Evolutionary conservation across 2,329 filamentous ascomycete genomes (phyloP), one percentile per base, ranked within the genome.

Genomic region (Mycosphaerella sp.): DNA sequence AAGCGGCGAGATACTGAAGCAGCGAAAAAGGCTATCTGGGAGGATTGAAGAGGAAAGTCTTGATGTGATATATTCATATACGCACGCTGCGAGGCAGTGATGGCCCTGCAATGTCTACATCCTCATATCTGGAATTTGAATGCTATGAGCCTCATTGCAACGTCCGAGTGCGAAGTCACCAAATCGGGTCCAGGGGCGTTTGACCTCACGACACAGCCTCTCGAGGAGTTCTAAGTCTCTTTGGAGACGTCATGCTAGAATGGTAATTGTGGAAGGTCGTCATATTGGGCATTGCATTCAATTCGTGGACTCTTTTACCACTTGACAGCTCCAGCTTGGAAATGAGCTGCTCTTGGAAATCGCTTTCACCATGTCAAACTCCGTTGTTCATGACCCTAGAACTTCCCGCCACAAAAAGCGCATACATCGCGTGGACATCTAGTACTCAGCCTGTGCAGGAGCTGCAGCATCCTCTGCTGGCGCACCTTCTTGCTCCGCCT

Each of bases 11-110:
- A 81, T 30, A 75, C 74, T 41, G 86, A 91, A 66, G 81, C 77
- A 68, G 84, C 85, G n/a, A 94, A 86, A 75, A 79, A 79, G 54
- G 84, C 87, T n/a, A 77, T 95, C 21, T 97, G 93, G 93, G 84
- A 93, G 53, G 87, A 75, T 59, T 81, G 60, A 68, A 44, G 30
- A 5, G 30, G 13, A 32, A 32, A 21, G 21, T 21, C 21, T 21
- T 21, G 4, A 21, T 21, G 21, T 6, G 6, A 21, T 21, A 21
- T 21, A 21, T 21, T 4, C 21, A 21, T 21, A 21, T 21, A 21
- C 6, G 21, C 21, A 21, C 21, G 21, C 21, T 21, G 21, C 21
- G 21, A 21, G 21, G 6, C 21, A 21, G 21, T 21, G 21, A 21
- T 4, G 21, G 21, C 21, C 21, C 1, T 21, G 21, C 1, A 21